Base-by-base conservation (phyloP, 1,284 basidiomycete genomes). In the Irpex sp. region DNA sequence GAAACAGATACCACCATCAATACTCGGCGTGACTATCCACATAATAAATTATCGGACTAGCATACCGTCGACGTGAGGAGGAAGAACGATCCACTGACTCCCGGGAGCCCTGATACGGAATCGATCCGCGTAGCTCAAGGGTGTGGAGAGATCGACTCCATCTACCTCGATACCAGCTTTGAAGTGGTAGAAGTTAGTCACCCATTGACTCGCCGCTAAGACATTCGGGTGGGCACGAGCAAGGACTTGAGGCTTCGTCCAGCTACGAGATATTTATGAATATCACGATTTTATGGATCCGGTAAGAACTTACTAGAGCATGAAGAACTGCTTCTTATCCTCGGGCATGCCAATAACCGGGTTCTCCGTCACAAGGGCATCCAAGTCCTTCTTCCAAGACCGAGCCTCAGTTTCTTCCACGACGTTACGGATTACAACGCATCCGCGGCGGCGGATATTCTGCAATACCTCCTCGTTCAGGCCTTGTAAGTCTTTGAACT, bases 221-320 rank as follows among this genome's bases (percentile, higher is more conserved):
- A 90, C 77, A 59, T 91, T 88, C 1, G 89, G 88, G 69, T 94
- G 90, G 4, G 88, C 82, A 17, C 92, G 85, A 4, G 91, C 92
- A 70, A 84, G 81, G 34, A 91, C 83, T 73, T 91, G 89, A 1
- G 88, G 77, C 64, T 81, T 84, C 9, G 87, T 88, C 88, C 88
- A 91, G 70, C 88, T 89, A 57, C 4, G 47, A 55, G 9, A 26
- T n/a, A 38, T 31, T 36, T 6, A 48, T 15, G 8, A 2, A 15
- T 11, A 44, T 15, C 40, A 44, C 15, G 4, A 9, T 15, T 44
- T 44, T 9, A 44, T 2, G 11, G 5, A n/a, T 19, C 21, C 4
- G 37, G 26, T 17, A 19, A 4, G 2, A 55, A 76, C 84, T 51
- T 68, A 89, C 89, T 89, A 90, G 44, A 89, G 80, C 69, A 85